Evolutionary conservation across 306 rosid genomes (phyloP).

Genomic region (Cicer yamashitae): DNA sequence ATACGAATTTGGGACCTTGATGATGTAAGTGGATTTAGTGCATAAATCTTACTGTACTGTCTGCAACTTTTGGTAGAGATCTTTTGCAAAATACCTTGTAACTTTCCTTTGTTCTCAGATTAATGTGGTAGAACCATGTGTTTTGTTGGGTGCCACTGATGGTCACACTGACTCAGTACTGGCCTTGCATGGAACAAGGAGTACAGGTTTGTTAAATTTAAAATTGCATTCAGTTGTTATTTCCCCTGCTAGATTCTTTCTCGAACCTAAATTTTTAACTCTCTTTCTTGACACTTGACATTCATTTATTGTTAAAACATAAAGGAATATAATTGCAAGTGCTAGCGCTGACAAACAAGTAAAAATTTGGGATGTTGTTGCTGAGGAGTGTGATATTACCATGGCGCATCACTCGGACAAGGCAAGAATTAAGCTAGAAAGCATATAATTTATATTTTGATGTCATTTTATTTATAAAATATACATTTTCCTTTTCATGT

Average conservation of each 20-base stretch:
- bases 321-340: conserved; percentile 75
- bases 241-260: conserved; percentile 29
- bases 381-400: conserved; percentile 74
- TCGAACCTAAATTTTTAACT: background rate
- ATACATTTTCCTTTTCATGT: background rate
- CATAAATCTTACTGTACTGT: background rate
- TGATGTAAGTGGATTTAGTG: conserved; percentile 58
- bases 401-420: conserved; percentile 87
- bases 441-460: no score
- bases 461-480: no score
- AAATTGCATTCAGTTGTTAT: conserved; percentile 20
- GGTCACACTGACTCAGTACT: conserved; percentile 83
- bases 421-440: conserved; percentile 6
- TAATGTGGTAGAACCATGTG: conserved; percentile 77
- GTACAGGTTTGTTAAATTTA: conserved; percentile 62
- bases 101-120: conserved; percentile 52
- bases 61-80: background rate
- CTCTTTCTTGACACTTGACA: background rate
- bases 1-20: conserved; percentile 96
- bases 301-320: no score
- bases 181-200: conserved; percentile 96
- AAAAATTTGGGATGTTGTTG: conserved; percentile 81
- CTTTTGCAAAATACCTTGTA: background rate
- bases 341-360: conserved; percentile 86
- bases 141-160: conserved; percentile 65